Base-by-base conservation (phyloP, 1,284 basidiomycete species). In the Cystobasidiaceae sp. region DNA sequence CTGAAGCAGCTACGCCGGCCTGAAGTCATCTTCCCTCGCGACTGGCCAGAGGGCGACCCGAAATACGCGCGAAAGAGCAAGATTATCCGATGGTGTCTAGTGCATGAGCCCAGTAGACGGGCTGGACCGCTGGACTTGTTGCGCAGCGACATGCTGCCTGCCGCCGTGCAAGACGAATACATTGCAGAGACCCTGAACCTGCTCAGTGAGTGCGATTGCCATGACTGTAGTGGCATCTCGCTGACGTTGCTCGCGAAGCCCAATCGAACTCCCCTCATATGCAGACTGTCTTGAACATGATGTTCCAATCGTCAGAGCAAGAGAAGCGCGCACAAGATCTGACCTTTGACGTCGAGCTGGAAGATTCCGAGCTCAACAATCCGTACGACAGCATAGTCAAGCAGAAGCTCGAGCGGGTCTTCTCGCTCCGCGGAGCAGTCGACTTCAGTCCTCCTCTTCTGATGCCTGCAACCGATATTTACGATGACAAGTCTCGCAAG, bases 111-210 rank as follows among this genome's bases (percentile, higher is more conserved):
- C 1, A 70, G 68, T 25, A 61, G 68, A 7, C 69, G 73, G 19
- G 69, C 70, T 0, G 69, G 70, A 5, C 71, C 73, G 4, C 68
- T 68, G 28, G 73, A 74, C 17, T 60, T 74, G 1, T 69, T 73
- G 25, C 50, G 68, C 4, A 72, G 71, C 9, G 70, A 71, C 15
- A 52, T 73, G 15, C 61, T 74, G 1, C 73, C 73, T 4, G 67
- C 73, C 0, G 65, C 70, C 1, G 71, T 72, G 2, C 71, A 71
- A 7, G 73, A 74, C 58, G 73, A 74, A 33, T 70, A 70, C 23
- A 71, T 74, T 25, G 55, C 68, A 27, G 72, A 73, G 46, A 71
- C 71, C 0, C 64, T 73, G 8, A 66, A 69, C 1, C 52, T 71
- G 1, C 60, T 74, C 2, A 69, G 69, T 69, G 28, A 33, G 67